A percentile compares a stretch with the other conserved stretches of the same genome.
phyloP scores from a whole-genome alignment of 768 basidiomycete species.

The Pilatotrama ljubarskyi region DNA sequence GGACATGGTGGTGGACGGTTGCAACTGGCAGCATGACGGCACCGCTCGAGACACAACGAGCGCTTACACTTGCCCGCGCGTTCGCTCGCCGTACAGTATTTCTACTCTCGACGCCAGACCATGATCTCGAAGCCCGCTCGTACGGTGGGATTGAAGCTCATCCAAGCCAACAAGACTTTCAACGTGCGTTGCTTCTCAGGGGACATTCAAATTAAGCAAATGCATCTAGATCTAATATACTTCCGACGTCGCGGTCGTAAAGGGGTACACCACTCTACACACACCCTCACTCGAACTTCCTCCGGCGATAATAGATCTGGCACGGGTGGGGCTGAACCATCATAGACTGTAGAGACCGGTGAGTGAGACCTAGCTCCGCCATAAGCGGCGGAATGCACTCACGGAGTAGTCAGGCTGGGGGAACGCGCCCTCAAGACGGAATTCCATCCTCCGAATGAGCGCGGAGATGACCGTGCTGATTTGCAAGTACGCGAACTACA shows the following conservation, averaged over 20 bases:
- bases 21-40: constrained; percentile 1
- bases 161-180: too few species aligned
- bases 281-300: constrained; percentile 39
- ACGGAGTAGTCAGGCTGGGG: constrained; percentile 92
- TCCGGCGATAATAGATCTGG: constrained; percentile 64
- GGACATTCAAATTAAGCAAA: not conserved
- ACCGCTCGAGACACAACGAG: not conserved
- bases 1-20: constrained; percentile 48
- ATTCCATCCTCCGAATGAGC: constrained; percentile 72
- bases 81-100: too few species aligned
- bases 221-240: constrained; percentile 6
- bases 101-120: too few species aligned
- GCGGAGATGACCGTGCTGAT: constrained; percentile 81
- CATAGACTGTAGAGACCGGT: constrained; percentile 66
- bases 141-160: too few species aligned
- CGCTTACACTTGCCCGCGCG: too few species aligned
- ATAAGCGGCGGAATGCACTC: constrained; percentile 33
- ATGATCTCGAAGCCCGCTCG: too few species aligned
- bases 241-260: constrained; percentile 9
- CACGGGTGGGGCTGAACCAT: constrained; percentile 83
- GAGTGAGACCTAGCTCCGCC: not conserved
- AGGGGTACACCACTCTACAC: not conserved
- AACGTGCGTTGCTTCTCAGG: too few species aligned
- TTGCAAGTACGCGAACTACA: constrained; percentile 92
- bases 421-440: constrained; percentile 65